A percentile compares a stretch with the other conserved stretches of the same genome.
Evolutionary conservation across 306 rosid species (phyloP).

Genomic region (Acacia confusa): DNA sequence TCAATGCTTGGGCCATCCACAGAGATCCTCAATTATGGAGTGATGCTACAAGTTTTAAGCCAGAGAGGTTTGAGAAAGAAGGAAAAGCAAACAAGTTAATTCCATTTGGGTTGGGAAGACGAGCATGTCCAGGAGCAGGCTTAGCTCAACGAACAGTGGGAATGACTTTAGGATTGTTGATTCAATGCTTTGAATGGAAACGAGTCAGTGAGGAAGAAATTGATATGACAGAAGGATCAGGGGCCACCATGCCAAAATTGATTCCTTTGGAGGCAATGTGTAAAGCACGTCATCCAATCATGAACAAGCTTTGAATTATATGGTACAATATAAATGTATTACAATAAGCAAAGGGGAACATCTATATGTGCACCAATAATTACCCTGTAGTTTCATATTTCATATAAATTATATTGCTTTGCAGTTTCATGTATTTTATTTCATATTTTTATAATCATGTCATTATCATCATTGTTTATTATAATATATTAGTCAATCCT

Average conservation of each 20-base stretch:
- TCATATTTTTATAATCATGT: too few relatives aligned
- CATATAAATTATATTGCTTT: too few relatives aligned
- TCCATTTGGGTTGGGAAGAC: constrained; percentile 54
- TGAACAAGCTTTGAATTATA: not conserved
- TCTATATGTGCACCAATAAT: too few relatives aligned
- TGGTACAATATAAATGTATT: too few relatives aligned
- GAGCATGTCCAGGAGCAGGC: constrained; percentile 48
- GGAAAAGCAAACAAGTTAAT: constrained; percentile 35
- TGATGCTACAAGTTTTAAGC: constrained; percentile 40
- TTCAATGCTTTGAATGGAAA: constrained; percentile 60
- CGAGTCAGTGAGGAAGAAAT: constrained; percentile 24
- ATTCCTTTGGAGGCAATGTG: constrained; percentile 48
- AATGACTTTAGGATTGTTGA: constrained; percentile 37
- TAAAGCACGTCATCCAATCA: constrained; percentile 23
- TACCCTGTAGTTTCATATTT: too few relatives aligned
- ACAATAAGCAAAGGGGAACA: too few relatives aligned
- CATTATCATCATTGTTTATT: too few relatives aligned
- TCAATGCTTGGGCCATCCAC: constrained; percentile 62
- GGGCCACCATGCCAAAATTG: constrained; percentile 35
- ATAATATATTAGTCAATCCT: too few relatives aligned
- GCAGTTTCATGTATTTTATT: too few relatives aligned
- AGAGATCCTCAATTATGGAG: constrained; percentile 51
- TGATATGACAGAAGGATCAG: constrained; percentile 42
- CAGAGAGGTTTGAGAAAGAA: constrained; percentile 47
- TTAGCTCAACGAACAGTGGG: constrained; percentile 42